Evolutionary conservation across 2,329 filamentous ascomycete species (phyloP).

Genomic region (Fusarium euwallaceae): DNA sequence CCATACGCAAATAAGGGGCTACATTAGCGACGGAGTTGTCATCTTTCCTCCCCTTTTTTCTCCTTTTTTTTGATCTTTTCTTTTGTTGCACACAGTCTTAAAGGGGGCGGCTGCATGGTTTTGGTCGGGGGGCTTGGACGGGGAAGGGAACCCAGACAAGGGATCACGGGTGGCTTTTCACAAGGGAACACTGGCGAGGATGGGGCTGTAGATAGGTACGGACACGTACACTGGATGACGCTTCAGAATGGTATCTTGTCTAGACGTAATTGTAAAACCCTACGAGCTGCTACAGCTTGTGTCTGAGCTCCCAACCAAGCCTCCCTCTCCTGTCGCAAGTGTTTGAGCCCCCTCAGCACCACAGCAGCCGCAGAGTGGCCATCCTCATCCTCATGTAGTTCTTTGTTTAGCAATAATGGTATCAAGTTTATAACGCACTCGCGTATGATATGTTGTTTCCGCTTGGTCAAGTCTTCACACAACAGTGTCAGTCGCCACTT

Average conservation of each 20-base stretch:
- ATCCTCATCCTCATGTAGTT: neutral
- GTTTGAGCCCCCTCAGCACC: neutral
- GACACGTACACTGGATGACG: slow-evolving; percentile 14
- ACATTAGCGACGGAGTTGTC: slow-evolving; percentile 58
- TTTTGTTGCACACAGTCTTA: slow-evolving; percentile 2
- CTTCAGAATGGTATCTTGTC: slow-evolving; percentile 38
- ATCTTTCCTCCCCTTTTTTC: slow-evolving; percentile 20
- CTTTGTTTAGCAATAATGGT: neutral
- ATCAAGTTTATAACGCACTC: neutral
- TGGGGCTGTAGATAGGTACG: slow-evolving; percentile 30
- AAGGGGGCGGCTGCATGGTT: slow-evolving; percentile 30
- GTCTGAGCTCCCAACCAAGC: neutral
- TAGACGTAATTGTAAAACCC: slow-evolving; percentile 35
- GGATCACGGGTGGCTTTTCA: slow-evolving; percentile 6
- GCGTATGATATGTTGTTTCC: neutral
- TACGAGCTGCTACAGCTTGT: slow-evolving; percentile 15
- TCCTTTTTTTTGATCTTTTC: neutral
- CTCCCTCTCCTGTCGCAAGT: neutral
- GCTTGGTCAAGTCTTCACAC: neutral
- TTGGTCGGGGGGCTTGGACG: slow-evolving; percentile 23
- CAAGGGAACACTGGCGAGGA: slow-evolving; percentile 6
- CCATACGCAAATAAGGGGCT: slow-evolving; percentile 16
- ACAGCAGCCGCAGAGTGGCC: neutral
- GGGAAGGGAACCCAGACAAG: slow-evolving; percentile 3
- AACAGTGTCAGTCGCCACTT: slow-evolving; percentile 25